Evolutionary conservation across 768 basidiomycete genomes (phyloP).

Genomic region (Agrocybe praecox): DNA sequence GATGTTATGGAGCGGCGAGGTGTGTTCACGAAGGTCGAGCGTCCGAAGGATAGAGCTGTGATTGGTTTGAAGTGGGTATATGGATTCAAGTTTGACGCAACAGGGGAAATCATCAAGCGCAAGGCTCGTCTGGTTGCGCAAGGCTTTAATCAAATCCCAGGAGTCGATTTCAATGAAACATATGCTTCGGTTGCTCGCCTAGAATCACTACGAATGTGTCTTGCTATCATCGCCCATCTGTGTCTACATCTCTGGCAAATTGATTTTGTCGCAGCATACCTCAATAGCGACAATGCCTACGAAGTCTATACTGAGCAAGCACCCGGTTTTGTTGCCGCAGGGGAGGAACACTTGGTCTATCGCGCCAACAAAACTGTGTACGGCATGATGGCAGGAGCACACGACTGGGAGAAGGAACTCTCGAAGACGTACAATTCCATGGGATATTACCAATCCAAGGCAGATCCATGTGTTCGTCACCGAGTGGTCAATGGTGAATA

Average conservation of each 20-base stretch:
- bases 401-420: conserved; percentile 19
- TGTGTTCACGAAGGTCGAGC: conserved; percentile 6
- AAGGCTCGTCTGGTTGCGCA: conserved; percentile 4
- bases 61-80: conserved; percentile 10
- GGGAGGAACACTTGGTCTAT: conserved; percentile 18
- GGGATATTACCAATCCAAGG: conserved; percentile 17
- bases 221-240: conserved; percentile 4
- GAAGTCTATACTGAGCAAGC: conserved; percentile 5
- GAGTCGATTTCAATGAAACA: conserved; percentile 9
- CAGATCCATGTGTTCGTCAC: conserved; percentile 19
- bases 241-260: conserved; percentile 6
- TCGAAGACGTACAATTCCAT: conserved; percentile 3
- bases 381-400: conserved; percentile 22
- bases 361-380: conserved; percentile 25
- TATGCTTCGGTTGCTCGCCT: conserved; percentile 12
- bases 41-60: conserved; percentile 2
- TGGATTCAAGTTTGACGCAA: conserved; percentile 5
- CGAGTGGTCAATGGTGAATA: neutral
- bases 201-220: conserved; percentile 9
- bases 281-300: conserved; percentile 7
- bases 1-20: conserved; percentile 7
- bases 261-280: conserved; percentile 13
- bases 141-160: conserved; percentile 6
- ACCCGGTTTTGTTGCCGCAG: conserved; percentile 13
- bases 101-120: conserved; percentile 3